Conservation (phyloP, 495 filamentous ascomycete genomes). For the Daldinia caldariorum region DNA sequence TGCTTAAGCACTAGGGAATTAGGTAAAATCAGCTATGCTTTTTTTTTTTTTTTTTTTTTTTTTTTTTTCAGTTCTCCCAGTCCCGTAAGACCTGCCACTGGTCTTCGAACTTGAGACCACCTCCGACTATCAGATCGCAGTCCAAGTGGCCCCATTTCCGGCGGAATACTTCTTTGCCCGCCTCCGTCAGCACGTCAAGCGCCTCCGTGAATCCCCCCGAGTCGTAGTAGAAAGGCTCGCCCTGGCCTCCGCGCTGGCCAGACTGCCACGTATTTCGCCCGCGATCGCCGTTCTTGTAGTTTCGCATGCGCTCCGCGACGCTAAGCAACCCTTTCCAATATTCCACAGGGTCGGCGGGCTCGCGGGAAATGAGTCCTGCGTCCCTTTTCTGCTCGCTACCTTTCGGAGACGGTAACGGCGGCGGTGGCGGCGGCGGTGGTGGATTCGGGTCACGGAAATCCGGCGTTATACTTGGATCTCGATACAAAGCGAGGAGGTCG, state of each 20-base stretch:
- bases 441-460: constrained; percentile 56
- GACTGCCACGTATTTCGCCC: constrained; percentile 69
- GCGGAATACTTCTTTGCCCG: constrained; percentile 60
- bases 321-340: constrained; percentile 46
- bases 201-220: constrained; percentile 62
- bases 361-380: not conserved
- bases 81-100: constrained; percentile 63
- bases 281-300: constrained; percentile 54
- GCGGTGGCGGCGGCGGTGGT: constrained; percentile 34
- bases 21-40: no score
- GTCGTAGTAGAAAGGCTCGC: constrained; percentile 69
- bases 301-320: constrained; percentile 50
- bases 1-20: no score
- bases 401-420: no score
- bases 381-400: constrained; percentile 28
- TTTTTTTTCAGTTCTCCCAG: constrained; percentile 37
- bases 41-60: no score
- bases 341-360: constrained; percentile 39
- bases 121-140: constrained; percentile 57
- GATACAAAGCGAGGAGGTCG: constrained; percentile 60
- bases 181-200: constrained; percentile 62
- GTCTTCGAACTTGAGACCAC: constrained; percentile 56
- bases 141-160: constrained; percentile 68
- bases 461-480: constrained; percentile 49
- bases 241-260: constrained; percentile 65